Percentiles rank a stretch among this genome's conserved stretches.
phyloP scores from a whole-genome alignment of 345 rosid species.

The Eucalyptus cloeziana region DNA sequence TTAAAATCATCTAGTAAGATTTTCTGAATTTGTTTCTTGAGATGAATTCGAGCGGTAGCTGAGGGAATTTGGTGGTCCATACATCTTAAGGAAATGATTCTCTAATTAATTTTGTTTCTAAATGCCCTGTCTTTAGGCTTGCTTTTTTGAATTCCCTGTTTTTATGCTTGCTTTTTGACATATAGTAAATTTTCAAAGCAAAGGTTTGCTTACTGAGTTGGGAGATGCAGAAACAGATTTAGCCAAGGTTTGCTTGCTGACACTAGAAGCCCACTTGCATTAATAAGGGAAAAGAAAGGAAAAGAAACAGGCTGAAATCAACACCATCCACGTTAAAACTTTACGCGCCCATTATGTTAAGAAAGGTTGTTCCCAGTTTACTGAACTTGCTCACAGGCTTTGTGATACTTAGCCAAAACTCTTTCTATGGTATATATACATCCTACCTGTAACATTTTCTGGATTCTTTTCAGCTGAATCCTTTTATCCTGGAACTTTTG shows the following conservation, averaged over 20 bases:
- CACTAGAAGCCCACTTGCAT: background rate
- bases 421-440: background rate
- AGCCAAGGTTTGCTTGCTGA: background rate
- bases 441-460: background rate
- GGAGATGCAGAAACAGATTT: background rate
- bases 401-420: background rate
- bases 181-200: background rate
- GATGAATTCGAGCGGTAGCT: background rate
- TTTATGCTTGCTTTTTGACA: background rate
- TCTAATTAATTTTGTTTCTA: background rate
- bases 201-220: background rate
- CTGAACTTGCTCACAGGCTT: background rate
- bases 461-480: background rate
- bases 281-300: background rate
- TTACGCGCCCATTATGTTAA: background rate
- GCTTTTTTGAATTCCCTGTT: background rate
- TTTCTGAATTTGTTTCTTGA: background rate
- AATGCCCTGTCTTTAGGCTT: background rate
- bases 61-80: background rate
- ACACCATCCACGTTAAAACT: background rate
- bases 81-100: background rate
- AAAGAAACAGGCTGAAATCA: background rate
- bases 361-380: background rate
- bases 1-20: too few relatives aligned
- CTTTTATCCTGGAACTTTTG: background rate